Conservation (phyloP, 1,284 basidiomycete genomes). For the Apiotrichum gamsii region DNA sequence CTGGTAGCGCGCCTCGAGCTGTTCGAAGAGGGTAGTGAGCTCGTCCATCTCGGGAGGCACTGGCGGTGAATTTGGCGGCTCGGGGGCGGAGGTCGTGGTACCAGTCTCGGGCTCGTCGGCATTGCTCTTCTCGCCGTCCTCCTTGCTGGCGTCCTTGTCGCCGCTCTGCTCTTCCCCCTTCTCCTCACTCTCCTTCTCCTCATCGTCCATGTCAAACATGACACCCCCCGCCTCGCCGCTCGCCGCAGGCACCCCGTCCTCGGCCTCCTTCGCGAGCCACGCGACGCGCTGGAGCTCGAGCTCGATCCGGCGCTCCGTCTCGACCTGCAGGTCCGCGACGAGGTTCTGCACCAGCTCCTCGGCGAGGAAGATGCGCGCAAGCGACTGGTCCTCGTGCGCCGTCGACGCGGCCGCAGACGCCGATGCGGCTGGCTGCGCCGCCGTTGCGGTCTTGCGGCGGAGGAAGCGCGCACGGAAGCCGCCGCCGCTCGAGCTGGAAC, state of each 20-base stretch:
- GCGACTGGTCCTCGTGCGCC: slow-evolving; percentile 28
- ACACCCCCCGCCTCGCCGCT: slow-evolving; percentile 5
- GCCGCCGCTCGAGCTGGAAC: too few species aligned
- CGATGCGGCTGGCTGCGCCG: slow-evolving; percentile 1
- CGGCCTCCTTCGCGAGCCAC: slow-evolving; percentile 43
- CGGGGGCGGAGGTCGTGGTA: neutral
- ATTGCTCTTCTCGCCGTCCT: neutral
- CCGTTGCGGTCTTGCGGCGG: neutral
- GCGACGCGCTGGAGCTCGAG: slow-evolving; percentile 50
- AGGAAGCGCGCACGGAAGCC: slow-evolving; percentile 3
- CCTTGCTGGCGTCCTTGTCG: slow-evolving; percentile 1
- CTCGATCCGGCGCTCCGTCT: slow-evolving; percentile 57
- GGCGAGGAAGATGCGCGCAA: slow-evolving; percentile 58
- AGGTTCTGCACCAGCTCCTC: slow-evolving; percentile 58
- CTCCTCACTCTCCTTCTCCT: too few species aligned
- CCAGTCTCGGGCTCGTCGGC: neutral
- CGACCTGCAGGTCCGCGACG: slow-evolving; percentile 59
- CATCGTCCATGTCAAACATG: slow-evolving; percentile 2
- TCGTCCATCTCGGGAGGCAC: slow-evolving; percentile 12
- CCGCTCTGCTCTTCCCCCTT: slow-evolving; percentile 6
- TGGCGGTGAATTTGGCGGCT: neutral
- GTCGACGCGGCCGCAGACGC: slow-evolving; percentile 1
- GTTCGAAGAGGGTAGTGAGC: slow-evolving; percentile 28
- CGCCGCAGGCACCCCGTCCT: slow-evolving; percentile 19
- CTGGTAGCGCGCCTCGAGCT: slow-evolving; percentile 26